Evolutionary conservation across 2,329 filamentous ascomycete genomes (phyloP), one percentile per base, ranked within the genome.

Genomic region (Tolypocladium cylindrosporum): DNA sequence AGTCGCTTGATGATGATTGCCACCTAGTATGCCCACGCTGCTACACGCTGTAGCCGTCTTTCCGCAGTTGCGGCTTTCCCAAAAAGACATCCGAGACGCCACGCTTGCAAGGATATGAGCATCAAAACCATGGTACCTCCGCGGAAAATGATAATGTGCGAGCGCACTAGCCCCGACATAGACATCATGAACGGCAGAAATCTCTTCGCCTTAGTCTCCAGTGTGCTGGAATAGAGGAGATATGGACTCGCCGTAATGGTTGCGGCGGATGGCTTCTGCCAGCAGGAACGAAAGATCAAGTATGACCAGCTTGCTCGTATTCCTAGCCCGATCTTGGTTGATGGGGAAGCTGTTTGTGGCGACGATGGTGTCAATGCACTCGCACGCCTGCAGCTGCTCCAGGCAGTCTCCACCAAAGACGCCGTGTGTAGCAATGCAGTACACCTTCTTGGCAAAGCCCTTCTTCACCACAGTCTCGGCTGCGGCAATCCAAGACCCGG

Each of bases 311-410:
- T 99, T 99, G 75, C 82, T 87, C 56, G 85, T 86, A 59, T 82
- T 83, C 64, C 79, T 83, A 40, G 84, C 80, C 72, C 88, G 87
- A 63, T 89, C 85, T 58, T 87, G 85, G 27, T 86, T 82, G 63
- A 99, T 95, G 3, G 94, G 94, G 72, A 97, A 97, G 58, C 92
- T 95, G 76, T 99, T 97, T 40, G 94, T 99, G 66, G 97, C 92
- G 57, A 99, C 86, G 65, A 99, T 93, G 66, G 87, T 82, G 71
- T 97, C 88, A 69, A 99, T 97, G 75, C 91, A 95, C 66, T 93
- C 88, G 78, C 94, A 97, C 54, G 85, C 85, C 71, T 96, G 88
- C 76, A 99, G 85, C 72, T 97, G 90, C 67, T 91, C 87, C 19
- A 99, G 82, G 63, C 89, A 90, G 69, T 97, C 90, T 52, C 87